Evolutionary conservation across 495 filamentous ascomycete species (phyloP), one percentile per base, ranked within the genome.

Genomic region (Penicillium maclennaniae): DNA sequence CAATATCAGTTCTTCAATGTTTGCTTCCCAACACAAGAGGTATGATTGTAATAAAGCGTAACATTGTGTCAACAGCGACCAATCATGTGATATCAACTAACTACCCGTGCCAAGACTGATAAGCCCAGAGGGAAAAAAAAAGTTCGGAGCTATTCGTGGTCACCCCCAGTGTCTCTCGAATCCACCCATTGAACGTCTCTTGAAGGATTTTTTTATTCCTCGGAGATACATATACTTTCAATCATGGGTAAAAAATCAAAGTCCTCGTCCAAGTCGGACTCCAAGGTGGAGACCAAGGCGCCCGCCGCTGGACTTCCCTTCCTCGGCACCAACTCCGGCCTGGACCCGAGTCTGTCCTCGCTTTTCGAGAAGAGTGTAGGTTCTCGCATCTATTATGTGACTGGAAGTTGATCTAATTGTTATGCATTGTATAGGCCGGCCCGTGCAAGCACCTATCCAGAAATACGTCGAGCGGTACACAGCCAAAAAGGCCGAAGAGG

Each of bases 341-440:
- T 95, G 57, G 89, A 97, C 73, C 86, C 88, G 55, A 70, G 77
- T 47, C 63, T 97, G 57, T 83, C 87, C 55, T 86, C 87, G 44
- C 79, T 97, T 23, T 97, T 97, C 70, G 78, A 86, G 26, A 76
- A 80, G 25, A 92, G 88, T 74, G 91, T 93, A 76, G 69, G 87
- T 81, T 44, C 20, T 36, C 25, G 1, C 14, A 52, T 72, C 39
- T 72, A 26, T 19, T 26, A 1, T 42, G 7, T 41, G 8, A 9
- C 46, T 12, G 39, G 36, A 58, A 19, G 26, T 53, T 25, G 50
- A 39, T 25, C 57, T 65, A 40, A 47, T 40, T 41, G n/a, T 45
- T 46, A 4, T 40, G 1, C n/a, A 12, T 58, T 12, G 67, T 34
- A n/a, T 14, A 91, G 87, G 78, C 83, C 60, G 87, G 87, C 85